Conservation (phyloP, 768 basidiomycete genomes). For the Suillus fuscotomentosus region DNA sequence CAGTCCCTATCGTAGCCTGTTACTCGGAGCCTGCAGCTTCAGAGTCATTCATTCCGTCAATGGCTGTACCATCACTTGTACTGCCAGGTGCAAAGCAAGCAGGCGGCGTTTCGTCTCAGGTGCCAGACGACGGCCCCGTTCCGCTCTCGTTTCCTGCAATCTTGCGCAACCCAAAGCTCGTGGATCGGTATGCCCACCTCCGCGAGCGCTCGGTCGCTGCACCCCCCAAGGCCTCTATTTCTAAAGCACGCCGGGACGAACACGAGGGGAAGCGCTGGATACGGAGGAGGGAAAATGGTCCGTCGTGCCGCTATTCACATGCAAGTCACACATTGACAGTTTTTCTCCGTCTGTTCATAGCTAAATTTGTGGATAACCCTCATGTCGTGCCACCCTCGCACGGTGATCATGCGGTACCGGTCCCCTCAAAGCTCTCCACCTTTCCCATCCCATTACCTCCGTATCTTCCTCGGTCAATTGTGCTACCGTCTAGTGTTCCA, state of each 20-base stretch:
- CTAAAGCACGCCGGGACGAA: conserved; percentile 52
- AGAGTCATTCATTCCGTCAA: not conserved
- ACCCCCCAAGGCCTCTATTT: conserved; percentile 13
- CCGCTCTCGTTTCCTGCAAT: conserved; percentile 74
- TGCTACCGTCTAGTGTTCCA: conserved; percentile 45
- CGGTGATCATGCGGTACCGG: conserved; percentile 49
- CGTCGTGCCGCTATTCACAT: conserved; percentile 17
- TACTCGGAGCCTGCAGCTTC: not conserved
- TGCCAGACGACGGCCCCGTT: conserved; percentile 26
- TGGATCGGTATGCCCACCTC: conserved; percentile 54
- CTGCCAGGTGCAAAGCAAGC: not conserved
- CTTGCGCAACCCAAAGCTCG: conserved; percentile 56
- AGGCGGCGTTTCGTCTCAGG: not conserved
- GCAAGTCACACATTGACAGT: conserved; percentile 7
- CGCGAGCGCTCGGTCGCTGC: conserved; percentile 18
- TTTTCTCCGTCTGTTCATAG: conserved; percentile 34
- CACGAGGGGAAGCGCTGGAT: conserved; percentile 80
- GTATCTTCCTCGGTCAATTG: conserved; percentile 61
- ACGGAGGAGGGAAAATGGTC: conserved; percentile 76
- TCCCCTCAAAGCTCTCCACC: conserved; percentile 48
- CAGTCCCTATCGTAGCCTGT: not conserved
- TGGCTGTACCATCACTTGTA: too few species aligned
- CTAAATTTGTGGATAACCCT: conserved; percentile 68
- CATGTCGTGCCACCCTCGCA: conserved; percentile 65
- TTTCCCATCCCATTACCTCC: conserved; percentile 77